Base-by-base conservation (phyloP, 805 yeast genomes). In the Yamadazyma paraphyllophila region DNA sequence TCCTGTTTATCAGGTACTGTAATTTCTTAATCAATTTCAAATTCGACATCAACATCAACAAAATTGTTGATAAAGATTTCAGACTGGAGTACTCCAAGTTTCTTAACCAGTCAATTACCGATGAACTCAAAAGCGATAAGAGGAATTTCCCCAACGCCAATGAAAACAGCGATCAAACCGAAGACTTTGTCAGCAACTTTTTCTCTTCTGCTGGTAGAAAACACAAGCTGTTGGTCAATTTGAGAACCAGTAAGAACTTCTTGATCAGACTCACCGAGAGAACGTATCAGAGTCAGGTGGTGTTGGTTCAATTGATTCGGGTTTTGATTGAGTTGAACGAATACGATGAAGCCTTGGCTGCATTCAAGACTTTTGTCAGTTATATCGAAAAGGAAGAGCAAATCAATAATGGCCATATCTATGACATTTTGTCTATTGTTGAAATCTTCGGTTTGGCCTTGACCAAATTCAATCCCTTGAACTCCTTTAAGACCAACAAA, bases 331-430 rank as follows among this genome's bases (percentile, higher is more conserved):
- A 66, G 13, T 51, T 61, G 40, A 52, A 58, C 7, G 74, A 71
- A 46, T 66, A 60, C 47, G 77, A 72, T 46, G 76, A 72, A 49
- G 77, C 76, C 0, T 57, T 66, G 42, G 73, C 73, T 7, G 74
- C 74, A 0, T 64, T 71, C 45, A 64, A 63, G 29, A 69, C 76
- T 0, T 71, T 62, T 47, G 52, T 58, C 7, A 49, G 55, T 15
- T 72, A 72, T 50, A 46, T 65, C 8, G 60, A 62, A 13, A 65
- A 61, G 34, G 71, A 67, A 12, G 59, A 60, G 49, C 59, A 61
- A 29, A 71, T 65, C 32, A 52, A 59, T 35, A 58, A 57, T 8
- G 69, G 70, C 4, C 24, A 45, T 12, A 56, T 66, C 25, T 52
- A 56, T 15, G 69, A 72, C 43, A 52, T 72, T 15, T 51, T 72